Evolutionary conservation across 805 yeast genomes (phyloP).

Genomic region (Metschnikowia aberdeeniae): DNA sequence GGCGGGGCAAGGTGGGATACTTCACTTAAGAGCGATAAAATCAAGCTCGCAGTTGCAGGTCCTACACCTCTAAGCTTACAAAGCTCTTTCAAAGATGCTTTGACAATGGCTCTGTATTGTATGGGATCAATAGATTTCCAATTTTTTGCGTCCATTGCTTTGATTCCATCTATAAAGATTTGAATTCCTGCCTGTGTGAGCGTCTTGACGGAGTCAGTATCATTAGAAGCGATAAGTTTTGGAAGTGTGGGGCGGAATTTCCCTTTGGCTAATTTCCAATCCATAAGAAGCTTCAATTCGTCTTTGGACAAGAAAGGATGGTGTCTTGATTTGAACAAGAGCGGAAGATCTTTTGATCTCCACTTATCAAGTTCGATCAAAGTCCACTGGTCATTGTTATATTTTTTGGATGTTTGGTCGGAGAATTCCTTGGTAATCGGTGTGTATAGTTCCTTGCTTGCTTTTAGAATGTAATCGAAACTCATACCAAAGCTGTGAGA

Average conservation of each 20-base stretch:
- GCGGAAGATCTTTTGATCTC: constrained; percentile 31
- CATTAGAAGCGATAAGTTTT: constrained; percentile 39
- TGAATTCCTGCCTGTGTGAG: constrained; percentile 27
- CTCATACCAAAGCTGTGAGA: not conserved
- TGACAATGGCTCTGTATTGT: constrained; percentile 20
- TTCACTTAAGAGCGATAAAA: constrained; percentile 31
- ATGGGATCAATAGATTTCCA: constrained; percentile 6
- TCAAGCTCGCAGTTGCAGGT: constrained; percentile 47
- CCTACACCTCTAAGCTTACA: constrained; percentile 45
- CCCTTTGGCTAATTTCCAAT: constrained; percentile 44
- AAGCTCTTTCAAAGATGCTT: constrained; percentile 24
- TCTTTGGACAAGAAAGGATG: constrained; percentile 29
- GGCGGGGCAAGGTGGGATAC: constrained; percentile 34
- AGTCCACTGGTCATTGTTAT: constrained; percentile 22
- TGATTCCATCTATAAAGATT: constrained; percentile 9
- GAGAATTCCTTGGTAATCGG: constrained; percentile 26
- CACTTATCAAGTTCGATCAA: constrained; percentile 37
- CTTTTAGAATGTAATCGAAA: constrained; percentile 3
- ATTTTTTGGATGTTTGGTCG: constrained; percentile 23
- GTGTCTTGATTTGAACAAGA: constrained; percentile 20
- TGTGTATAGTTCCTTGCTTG: constrained; percentile 21
- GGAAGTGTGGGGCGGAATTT: constrained; percentile 44
- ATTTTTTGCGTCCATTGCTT: constrained; percentile 1
- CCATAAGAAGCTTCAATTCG: constrained; percentile 41
- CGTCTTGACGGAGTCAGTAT: constrained; percentile 22